Evolutionary conservation across 1,284 basidiomycete species (phyloP).

Genomic region (Phaffia rhodozyma): DNA sequence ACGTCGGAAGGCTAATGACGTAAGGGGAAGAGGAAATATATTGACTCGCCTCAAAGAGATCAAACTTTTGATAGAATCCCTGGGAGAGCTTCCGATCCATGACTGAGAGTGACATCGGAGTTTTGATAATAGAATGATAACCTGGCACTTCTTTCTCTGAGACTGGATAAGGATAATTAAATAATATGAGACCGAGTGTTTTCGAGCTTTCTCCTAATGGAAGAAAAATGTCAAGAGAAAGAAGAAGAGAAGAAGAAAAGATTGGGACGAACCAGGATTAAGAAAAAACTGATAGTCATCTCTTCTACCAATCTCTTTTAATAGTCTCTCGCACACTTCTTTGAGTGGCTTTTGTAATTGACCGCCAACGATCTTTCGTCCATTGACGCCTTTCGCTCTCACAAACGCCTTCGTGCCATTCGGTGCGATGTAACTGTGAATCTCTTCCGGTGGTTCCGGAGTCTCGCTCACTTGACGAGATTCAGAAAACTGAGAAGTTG

Average conservation of each 20-base stretch:
- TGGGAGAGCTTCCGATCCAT: not conserved
- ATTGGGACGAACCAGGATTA: constrained; percentile 12
- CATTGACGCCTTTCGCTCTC: not conserved
- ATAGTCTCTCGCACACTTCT: constrained; percentile 13
- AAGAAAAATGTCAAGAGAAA: not conserved
- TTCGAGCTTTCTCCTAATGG: too few species aligned
- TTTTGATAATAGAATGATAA: constrained; percentile 1
- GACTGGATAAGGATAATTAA: not conserved
- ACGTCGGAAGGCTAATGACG: not conserved
- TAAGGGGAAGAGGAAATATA: not conserved
- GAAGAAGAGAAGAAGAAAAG: not conserved
- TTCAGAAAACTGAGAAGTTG: not conserved
- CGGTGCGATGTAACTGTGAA: too few species aligned
- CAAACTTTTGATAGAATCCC: constrained; percentile 8
- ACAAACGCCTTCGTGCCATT: too few species aligned
- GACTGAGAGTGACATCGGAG: constrained; percentile 10
- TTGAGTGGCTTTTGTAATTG: constrained; percentile 5
- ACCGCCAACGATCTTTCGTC: constrained; percentile 12
- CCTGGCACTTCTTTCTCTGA: constrained; percentile 14
- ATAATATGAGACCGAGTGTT: not conserved
- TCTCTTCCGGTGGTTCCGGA: too few species aligned
- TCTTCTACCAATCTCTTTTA: constrained; percentile 8
- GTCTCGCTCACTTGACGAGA: too few species aligned
- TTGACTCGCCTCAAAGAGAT: constrained; percentile 10
- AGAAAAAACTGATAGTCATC: constrained; percentile 16